Conservation (phyloP, 805 yeast genomes). For the Yamadazyma scolyti region DNA sequence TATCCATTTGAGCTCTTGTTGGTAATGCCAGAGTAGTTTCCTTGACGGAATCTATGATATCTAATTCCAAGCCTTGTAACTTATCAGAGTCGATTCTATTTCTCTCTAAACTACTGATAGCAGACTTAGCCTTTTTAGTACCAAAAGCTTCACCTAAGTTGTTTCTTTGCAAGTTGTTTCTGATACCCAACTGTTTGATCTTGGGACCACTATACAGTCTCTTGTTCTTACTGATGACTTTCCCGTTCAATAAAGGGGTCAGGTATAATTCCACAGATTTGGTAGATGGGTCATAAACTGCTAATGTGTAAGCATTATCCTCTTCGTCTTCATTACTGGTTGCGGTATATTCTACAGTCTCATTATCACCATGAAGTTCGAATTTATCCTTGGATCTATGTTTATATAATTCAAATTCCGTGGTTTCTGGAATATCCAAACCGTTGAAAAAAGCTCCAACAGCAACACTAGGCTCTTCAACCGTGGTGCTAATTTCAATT, state of each 20-base stretch:
- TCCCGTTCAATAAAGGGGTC: slow-evolving; percentile 58
- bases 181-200: slow-evolving; percentile 52
- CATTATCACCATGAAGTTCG: slow-evolving; percentile 72
- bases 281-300: slow-evolving; percentile 68
- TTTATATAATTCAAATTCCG: slow-evolving; percentile 61
- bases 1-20: slow-evolving; percentile 57
- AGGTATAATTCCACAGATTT: slow-evolving; percentile 62
- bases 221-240: slow-evolving; percentile 59
- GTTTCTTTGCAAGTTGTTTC: slow-evolving; percentile 61
- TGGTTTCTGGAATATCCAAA: slow-evolving; percentile 53
- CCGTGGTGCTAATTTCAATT: slow-evolving; percentile 32
- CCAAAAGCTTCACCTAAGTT: slow-evolving; percentile 95
- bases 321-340: slow-evolving; percentile 21
- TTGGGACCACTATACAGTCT: slow-evolving; percentile 59
- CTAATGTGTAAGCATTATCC: slow-evolving; percentile 61
- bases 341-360: slow-evolving; percentile 72
- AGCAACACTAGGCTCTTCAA: slow-evolving; percentile 46
- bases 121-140: slow-evolving; percentile 93
- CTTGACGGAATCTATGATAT: slow-evolving; percentile 75
- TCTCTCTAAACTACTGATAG: slow-evolving; percentile 73
- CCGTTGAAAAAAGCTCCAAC: slow-evolving; percentile 83
- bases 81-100: slow-evolving; percentile 84
- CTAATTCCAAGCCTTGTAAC: slow-evolving; percentile 69
- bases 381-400: slow-evolving; percentile 41
- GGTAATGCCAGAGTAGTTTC: slow-evolving; percentile 72